These are phyloP conservation scores for Parietaria judaica DNA, from an alignment of 306 rosid genomes.

Conservation along the genomic window DNA sequence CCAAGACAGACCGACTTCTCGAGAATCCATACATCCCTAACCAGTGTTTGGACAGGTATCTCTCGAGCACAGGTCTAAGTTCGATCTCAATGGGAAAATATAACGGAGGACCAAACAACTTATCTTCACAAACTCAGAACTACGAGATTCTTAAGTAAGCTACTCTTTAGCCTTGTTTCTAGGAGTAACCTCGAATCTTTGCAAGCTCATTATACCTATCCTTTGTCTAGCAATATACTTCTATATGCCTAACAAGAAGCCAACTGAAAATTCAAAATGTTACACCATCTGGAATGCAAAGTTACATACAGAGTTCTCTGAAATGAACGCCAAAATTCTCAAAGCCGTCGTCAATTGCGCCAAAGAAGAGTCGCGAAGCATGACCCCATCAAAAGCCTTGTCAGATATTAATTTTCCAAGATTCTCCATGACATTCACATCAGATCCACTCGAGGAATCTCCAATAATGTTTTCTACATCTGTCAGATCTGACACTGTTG, in stretches of 20 bases:
- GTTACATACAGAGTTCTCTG: conserved; percentile 81
- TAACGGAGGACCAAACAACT: too few relatives aligned
- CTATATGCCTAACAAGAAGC: background rate
- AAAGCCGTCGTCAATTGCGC: conserved; percentile 90
- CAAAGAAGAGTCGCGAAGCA: conserved; percentile 81
- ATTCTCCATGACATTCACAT: conserved; percentile 92
- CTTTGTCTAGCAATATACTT: too few relatives aligned
- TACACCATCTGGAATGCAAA: conserved; percentile 2
- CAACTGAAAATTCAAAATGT: background rate
- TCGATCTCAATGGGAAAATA: too few relatives aligned
- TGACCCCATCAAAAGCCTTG: conserved; percentile 85
- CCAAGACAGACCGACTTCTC: too few relatives aligned
- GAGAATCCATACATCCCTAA: too few relatives aligned
- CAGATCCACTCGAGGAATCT: conserved; percentile 64
- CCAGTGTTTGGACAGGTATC: too few relatives aligned
- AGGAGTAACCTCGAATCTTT: too few relatives aligned
- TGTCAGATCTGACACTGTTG: conserved; percentile 74
- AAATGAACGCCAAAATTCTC: conserved; percentile 87
- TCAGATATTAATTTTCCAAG: conserved; percentile 81
- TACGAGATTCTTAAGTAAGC: too few relatives aligned
- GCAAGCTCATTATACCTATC: too few relatives aligned
- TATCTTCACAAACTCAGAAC: too few relatives aligned
- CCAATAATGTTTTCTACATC: conserved; percentile 81
- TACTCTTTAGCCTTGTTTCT: too few relatives aligned
- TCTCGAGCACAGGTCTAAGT: too few relatives aligned